phyloP scores from a whole-genome alignment of 768 basidiomycete genomes.

The Tylopilus rubrobrunneus region DNA sequence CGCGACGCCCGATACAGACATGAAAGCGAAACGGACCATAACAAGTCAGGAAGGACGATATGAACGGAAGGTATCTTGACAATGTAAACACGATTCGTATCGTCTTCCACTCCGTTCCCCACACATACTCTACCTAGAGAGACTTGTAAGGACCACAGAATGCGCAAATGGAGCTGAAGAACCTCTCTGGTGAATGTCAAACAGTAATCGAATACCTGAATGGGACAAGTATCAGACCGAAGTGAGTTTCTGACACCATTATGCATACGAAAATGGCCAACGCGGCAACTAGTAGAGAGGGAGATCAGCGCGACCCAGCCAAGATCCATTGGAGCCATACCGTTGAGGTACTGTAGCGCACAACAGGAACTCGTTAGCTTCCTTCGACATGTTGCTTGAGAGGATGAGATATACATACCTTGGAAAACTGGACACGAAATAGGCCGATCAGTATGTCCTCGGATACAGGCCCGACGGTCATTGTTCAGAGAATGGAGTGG shows the following conservation, averaged over 20 bases:
- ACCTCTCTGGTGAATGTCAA: slow-evolving; percentile 24
- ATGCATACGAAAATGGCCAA: slow-evolving; percentile 15
- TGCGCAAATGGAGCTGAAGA: not conserved
- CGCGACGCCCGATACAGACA: too few species aligned
- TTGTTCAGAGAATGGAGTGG: not conserved
- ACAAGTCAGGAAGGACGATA: too few species aligned
- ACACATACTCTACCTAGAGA: too few species aligned
- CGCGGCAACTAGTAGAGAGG: slow-evolving; percentile 13
- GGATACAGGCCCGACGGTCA: slow-evolving; percentile 2
- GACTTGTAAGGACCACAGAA: too few species aligned
- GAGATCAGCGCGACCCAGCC: too few species aligned
- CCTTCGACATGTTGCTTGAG: not conserved
- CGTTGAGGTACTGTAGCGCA: not conserved
- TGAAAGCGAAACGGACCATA: too few species aligned
- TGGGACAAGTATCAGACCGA: too few species aligned
- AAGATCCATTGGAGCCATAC: too few species aligned
- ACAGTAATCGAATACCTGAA: not conserved
- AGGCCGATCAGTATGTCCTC: slow-evolving; percentile 10
- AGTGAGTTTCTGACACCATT: not conserved
- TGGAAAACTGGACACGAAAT: slow-evolving; percentile 17
- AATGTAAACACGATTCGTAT: too few species aligned
- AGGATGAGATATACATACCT: slow-evolving; percentile 8
- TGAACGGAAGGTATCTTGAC: too few species aligned
- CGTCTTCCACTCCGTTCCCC: too few species aligned
- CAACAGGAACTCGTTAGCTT: not conserved